Conservation (phyloP, 2,329 filamentous ascomycete species). For the Cladosporium velox region DNA sequence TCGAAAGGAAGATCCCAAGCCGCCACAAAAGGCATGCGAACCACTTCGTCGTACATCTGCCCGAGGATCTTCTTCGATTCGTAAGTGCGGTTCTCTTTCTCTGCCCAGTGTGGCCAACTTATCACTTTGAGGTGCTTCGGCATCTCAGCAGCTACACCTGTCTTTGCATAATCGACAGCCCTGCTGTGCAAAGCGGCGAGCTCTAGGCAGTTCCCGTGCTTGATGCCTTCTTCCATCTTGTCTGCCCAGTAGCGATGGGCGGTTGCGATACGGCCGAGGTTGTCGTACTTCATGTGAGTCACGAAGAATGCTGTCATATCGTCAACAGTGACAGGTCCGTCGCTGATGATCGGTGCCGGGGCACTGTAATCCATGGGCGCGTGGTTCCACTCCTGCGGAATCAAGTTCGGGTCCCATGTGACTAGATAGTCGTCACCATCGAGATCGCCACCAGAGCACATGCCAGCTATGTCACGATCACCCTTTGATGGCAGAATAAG, state of each 20-base stretch:
- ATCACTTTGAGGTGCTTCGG: slow-evolving; percentile 59
- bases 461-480: slow-evolving; percentile 81
- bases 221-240: slow-evolving; percentile 60
- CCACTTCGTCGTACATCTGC: slow-evolving; percentile 76
- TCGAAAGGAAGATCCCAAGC: slow-evolving; percentile 76
- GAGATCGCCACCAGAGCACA: slow-evolving; percentile 94
- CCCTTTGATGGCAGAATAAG: slow-evolving; percentile 84
- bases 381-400: slow-evolving; percentile 70
- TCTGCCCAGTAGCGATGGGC: slow-evolving; percentile 82
- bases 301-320: slow-evolving; percentile 87
- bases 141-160: slow-evolving; percentile 75
- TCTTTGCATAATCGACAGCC: slow-evolving; percentile 94
- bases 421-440: slow-evolving; percentile 96
- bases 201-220: slow-evolving; percentile 66
- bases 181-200: slow-evolving; percentile 82
- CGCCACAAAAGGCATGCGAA: slow-evolving; percentile 68
- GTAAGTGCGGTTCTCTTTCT: slow-evolving; percentile 59
- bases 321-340: slow-evolving; percentile 65
- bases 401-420: slow-evolving; percentile 79
- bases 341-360: slow-evolving; percentile 57
- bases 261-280: slow-evolving; percentile 74
- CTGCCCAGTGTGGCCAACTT: slow-evolving; percentile 85
- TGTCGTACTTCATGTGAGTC: slow-evolving; percentile 88
- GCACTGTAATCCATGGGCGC: slow-evolving; percentile 76
- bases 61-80: slow-evolving; percentile 73